Conservation (phyloP, 2,329 filamentous ascomycete species). For the Penicillium sp. region DNA sequence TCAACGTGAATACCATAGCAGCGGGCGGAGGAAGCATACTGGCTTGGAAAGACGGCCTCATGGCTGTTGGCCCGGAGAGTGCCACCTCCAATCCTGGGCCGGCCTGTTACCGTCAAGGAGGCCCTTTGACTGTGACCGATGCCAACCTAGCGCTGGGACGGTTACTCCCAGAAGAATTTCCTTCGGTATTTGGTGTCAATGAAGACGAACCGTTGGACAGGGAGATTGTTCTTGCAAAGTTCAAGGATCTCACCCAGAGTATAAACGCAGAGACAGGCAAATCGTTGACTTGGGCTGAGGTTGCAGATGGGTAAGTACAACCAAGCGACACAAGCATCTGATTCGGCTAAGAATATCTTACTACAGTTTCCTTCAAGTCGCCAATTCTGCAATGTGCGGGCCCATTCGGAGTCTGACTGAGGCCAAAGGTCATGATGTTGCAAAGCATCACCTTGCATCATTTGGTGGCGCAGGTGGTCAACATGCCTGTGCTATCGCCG, state of each 20-base stretch:
- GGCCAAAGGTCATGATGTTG: slow-evolving; percentile 82
- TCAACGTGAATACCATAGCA: slow-evolving; percentile 92
- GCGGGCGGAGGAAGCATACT: slow-evolving; percentile 70
- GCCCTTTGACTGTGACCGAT: slow-evolving; percentile 84
- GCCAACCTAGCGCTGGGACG: slow-evolving; percentile 85
- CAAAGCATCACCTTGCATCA: slow-evolving; percentile 77
- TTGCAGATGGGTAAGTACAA: slow-evolving; percentile 24
- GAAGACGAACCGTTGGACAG: slow-evolving; percentile 68
- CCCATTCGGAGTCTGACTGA: slow-evolving; percentile 84
- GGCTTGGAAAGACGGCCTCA: slow-evolving; percentile 82
- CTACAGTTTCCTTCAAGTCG: slow-evolving; percentile 83
- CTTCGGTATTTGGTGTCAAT: slow-evolving; percentile 37
- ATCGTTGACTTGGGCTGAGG: slow-evolving; percentile 58
- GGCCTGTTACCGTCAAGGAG: slow-evolving; percentile 86
- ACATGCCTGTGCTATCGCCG: slow-evolving; percentile 86
- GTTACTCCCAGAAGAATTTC: slow-evolving; percentile 86
- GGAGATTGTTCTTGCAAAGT: slow-evolving; percentile 70
- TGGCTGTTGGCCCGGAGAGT: slow-evolving; percentile 85
- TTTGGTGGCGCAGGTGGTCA: slow-evolving; percentile 91
- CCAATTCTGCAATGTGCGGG: slow-evolving; percentile 86
- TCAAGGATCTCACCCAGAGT: slow-evolving; percentile 72
- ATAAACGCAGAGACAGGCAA: slow-evolving; percentile 67
- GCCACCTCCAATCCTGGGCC: slow-evolving; percentile 85
- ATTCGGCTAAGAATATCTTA: slow-evolving; percentile 59
- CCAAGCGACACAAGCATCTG: not conserved